Percentiles rank a stretch among this genome's conserved stretches.
phyloP scores from a whole-genome alignment of 1,284 basidiomycete species.

The Apiotrichum gamsii region DNA sequence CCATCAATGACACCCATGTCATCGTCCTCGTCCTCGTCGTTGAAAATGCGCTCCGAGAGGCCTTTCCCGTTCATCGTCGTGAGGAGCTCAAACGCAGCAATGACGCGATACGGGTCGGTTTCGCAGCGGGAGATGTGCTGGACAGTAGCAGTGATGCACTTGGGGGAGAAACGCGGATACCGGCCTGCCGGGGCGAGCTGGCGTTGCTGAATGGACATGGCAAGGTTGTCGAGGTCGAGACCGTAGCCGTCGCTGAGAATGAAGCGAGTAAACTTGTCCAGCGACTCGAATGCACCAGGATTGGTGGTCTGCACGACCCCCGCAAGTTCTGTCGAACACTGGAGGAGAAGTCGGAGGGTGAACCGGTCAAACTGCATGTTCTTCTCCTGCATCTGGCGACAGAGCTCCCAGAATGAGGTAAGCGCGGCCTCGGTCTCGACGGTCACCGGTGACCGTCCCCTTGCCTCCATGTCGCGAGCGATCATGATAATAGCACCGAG shows the following conservation, averaged over 20 bases:
- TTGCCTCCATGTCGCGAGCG: conserved; percentile 3
- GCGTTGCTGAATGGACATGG: conserved; percentile 7
- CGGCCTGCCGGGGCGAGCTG: background rate
- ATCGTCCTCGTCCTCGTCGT: conserved; percentile 15
- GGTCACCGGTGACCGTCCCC: background rate
- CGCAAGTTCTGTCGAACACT: conserved; percentile 2
- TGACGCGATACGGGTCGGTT: conserved; percentile 4
- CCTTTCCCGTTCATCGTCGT: background rate
- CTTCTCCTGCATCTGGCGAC: conserved; percentile 4
- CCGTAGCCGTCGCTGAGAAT: conserved; percentile 12
- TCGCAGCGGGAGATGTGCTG: conserved; percentile 1
- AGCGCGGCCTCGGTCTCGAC: conserved; percentile 6
- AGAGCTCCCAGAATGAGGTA: conserved; percentile 14
- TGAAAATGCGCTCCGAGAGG: background rate
- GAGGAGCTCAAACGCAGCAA: conserved; percentile 13
- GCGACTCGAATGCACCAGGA: background rate
- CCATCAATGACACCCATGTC: too few relatives aligned
- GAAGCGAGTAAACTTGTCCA: conserved; percentile 5
- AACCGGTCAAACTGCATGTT: conserved; percentile 1
- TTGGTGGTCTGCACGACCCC: background rate
- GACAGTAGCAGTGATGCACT: conserved; percentile 9
- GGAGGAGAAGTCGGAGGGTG: conserved; percentile 10
- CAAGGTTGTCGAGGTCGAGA: conserved; percentile 13
- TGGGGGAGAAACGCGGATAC: conserved; percentile 1
- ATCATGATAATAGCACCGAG: conserved; percentile 12